Base-by-base conservation (phyloP, 495 filamentous ascomycete genomes). In the Aspergillus egyptiacus region DNA sequence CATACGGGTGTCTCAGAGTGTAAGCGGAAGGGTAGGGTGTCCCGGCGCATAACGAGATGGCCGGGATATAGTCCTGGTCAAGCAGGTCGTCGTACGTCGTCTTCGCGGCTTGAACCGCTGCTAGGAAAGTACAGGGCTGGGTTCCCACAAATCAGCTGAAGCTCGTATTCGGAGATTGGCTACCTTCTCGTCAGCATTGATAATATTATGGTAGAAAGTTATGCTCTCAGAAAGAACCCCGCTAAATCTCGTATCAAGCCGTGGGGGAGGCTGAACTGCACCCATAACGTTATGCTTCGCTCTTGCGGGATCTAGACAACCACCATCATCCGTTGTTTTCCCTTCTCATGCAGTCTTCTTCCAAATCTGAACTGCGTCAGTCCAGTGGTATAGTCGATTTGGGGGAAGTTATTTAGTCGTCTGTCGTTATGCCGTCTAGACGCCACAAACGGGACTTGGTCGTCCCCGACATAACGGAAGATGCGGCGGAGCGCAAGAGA, bases 401-500 rank as follows among this genome's bases (percentile, higher is more conserved):
- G n/a, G n/a, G n/a, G n/a, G n/a, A n/a, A n/a, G n/a, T n/a, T n/a
- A n/a, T n/a, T n/a, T n/a, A n/a, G n/a, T n/a, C n/a, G 13, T 35
- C 33, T 2, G 33, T 17, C 33, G 33, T 20, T 20, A 37, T 37
- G 35, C 35, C 35, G 35, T 9, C 17, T 6, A 37, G 22, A 18
- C 41, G 48, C 17, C 42, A 40, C 24, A 30, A 22, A 6, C 23
- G 24, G 6, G 14, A 42, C 20, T 20, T 59, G 13, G 37, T 35
- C 3, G 46, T 56, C 53, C 57, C 57, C 1, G 53, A 48, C 36
- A 38, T 56, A 18, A 47, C 46, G 20, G 56, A 71, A 18, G 60
- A 72, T 56, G 63, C 68, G 2, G 55, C 58, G 23, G 73, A 78
- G 44, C 46, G 74, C 7, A 77, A 75, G 60, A 60, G 74, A 3